A percentile compares a stretch with the other conserved stretches of the same genome.
phyloP scores from a whole-genome alignment of 192 early-diverging fungal species.

The Coemansia sp. region DNA sequence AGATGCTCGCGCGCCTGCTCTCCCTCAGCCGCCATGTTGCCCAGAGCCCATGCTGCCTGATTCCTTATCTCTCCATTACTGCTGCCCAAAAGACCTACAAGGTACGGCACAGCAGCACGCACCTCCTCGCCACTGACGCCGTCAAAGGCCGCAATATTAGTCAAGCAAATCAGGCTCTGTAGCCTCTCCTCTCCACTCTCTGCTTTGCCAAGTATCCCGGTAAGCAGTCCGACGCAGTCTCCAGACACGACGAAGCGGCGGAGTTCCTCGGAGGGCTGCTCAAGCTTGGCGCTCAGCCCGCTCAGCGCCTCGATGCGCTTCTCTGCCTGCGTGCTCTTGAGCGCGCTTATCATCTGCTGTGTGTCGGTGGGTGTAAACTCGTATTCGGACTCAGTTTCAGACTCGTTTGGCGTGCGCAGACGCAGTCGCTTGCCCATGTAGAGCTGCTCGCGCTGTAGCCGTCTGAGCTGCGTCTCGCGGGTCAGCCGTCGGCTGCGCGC shows the following conservation, averaged over 20 bases:
- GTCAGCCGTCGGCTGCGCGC: conserved; percentile 52
- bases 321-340: conserved; percentile 37
- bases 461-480: conserved; percentile 59
- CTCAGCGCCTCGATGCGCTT: conserved; percentile 39
- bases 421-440: conserved; percentile 66
- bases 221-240: conserved; percentile 41
- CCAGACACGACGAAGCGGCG: conserved; percentile 44
- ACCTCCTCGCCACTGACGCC: conserved; percentile 28
- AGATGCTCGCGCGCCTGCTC: conserved; percentile 71
- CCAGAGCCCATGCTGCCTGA: conserved; percentile 89
- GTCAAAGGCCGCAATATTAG: conserved; percentile 55
- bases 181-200: conserved; percentile 55
- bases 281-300: conserved; percentile 49
- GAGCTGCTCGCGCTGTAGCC: conserved; percentile 64
- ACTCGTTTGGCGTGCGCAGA: conserved; percentile 38
- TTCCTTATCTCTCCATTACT: conserved; percentile 68
- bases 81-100: conserved; percentile 52
- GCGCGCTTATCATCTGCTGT: not conserved
- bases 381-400: conserved; percentile 47
- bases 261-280: conserved; percentile 49
- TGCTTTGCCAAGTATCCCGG: conserved; percentile 40
- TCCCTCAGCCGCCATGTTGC: conserved; percentile 91
- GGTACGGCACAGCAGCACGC: conserved; percentile 47
- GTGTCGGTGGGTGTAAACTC: conserved; percentile 40
- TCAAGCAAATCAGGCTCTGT: conserved; percentile 58